These are phyloP conservation scores for Colletotrichum graminicola DNA, from an alignment of 2,329 filamentous ascomycete genomes.

Conservation along the genomic window DNA sequence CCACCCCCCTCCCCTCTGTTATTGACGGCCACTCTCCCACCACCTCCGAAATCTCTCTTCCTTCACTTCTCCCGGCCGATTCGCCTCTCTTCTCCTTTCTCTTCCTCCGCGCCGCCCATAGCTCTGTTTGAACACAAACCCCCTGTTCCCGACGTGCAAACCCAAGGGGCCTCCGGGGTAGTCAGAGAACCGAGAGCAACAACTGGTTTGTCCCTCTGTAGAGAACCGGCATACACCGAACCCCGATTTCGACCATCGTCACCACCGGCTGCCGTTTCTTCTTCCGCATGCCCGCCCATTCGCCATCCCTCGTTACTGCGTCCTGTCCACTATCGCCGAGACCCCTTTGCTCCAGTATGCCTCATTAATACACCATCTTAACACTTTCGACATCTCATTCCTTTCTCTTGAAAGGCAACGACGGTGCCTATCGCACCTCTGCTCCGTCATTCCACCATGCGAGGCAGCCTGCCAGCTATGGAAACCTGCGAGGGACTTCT, in stretches of 20 bases:
- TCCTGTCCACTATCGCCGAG: constrained; percentile 6
- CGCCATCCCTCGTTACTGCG: constrained; percentile 20
- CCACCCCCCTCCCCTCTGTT: constrained; percentile 10
- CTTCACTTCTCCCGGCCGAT: constrained; percentile 2
- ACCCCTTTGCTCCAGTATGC: constrained; percentile 32
- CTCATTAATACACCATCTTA: constrained; percentile 23
- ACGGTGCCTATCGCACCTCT: constrained; percentile 12
- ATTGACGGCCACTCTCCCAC: constrained; percentile 21
- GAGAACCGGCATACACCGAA: constrained; percentile 21
- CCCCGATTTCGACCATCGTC: constrained; percentile 8
- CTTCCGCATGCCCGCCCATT: constrained; percentile 35
- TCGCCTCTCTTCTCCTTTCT: constrained; percentile 28
- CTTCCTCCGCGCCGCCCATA: constrained; percentile 18
- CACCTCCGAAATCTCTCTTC: constrained; percentile 27
- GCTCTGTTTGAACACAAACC: constrained; percentile 25
- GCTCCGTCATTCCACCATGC: not conserved
- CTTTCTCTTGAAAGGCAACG: constrained; percentile 10
- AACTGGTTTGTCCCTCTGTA: constrained; percentile 18
- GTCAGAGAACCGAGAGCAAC: constrained; percentile 26
- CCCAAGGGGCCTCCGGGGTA: constrained; percentile 18
- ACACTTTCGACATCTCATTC: constrained; percentile 15
- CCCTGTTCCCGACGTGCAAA: constrained; percentile 26
- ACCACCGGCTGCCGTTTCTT: constrained; percentile 6
- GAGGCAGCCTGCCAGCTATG: constrained; percentile 25
- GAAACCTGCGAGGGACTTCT: constrained; percentile 58